Percentiles rank a stretch among this genome's conserved stretches.
Evolutionary conservation across 345 rosid species (phyloP).

Genomic region (Camelina sativa): DNA sequence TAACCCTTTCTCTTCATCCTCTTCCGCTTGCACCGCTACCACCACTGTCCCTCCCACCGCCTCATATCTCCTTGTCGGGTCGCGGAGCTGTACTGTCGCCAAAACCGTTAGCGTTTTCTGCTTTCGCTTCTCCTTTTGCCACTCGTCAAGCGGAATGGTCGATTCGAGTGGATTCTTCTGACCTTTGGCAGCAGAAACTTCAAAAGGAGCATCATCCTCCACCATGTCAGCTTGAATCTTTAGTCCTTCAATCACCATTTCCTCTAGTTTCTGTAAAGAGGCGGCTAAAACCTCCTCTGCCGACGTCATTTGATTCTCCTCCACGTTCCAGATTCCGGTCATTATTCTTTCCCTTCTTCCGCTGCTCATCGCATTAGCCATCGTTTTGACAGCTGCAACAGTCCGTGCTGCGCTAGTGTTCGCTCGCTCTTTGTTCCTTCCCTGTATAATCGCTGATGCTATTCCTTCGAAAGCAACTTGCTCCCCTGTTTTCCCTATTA

Average conservation of each 20-base stretch:
- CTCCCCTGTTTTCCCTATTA: slow-evolving; percentile 89
- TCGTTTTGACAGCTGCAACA: slow-evolving; percentile 73
- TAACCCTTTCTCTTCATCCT: slow-evolving; percentile 58
- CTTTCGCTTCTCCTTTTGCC: slow-evolving; percentile 53
- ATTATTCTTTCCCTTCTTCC: slow-evolving; percentile 88
- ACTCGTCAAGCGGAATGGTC: slow-evolving; percentile 70
- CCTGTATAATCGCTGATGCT: slow-evolving; percentile 92
- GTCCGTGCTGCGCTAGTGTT: slow-evolving; percentile 89
- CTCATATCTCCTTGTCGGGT: slow-evolving; percentile 87
- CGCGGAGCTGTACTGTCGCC: slow-evolving; percentile 70
- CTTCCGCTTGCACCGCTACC: slow-evolving; percentile 57
- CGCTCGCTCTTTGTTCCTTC: slow-evolving; percentile 89
- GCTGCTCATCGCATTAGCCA: slow-evolving; percentile 64
- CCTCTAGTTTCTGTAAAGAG: slow-evolving; percentile 81
- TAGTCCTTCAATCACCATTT: slow-evolving; percentile 77
- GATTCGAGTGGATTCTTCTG: slow-evolving; percentile 57
- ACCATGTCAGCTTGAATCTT: slow-evolving; percentile 86
- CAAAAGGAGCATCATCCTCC: slow-evolving; percentile 84
- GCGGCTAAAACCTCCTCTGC: slow-evolving; percentile 76
- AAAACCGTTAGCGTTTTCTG: slow-evolving; percentile 52
- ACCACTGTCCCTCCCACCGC: slow-evolving; percentile 80
- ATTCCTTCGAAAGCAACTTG: slow-evolving; percentile 97
- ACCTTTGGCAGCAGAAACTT: slow-evolving; percentile 63
- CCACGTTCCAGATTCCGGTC: slow-evolving; percentile 84
- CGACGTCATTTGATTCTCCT: slow-evolving; percentile 57